These are phyloP conservation scores for Fusarium tjaetaba DNA, from an alignment of 2,329 filamentous ascomycete species.

Conservation along the genomic window DNA sequence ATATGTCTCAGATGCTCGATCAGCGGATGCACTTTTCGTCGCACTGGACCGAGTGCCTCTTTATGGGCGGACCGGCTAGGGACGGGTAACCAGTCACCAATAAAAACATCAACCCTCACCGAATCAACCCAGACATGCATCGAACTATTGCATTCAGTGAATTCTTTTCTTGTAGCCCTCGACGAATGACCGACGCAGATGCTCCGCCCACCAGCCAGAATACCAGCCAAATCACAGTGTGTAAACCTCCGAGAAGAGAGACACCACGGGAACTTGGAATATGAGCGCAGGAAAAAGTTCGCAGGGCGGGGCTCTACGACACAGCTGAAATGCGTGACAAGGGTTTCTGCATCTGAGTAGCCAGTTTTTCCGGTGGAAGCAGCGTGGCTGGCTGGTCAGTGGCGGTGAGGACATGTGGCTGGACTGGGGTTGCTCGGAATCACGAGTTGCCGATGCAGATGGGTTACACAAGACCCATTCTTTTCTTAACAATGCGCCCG, in stretches of 20 bases:
- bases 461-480: not conserved
- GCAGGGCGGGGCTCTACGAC: not conserved
- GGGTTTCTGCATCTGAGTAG: too few relatives aligned
- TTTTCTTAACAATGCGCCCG: not conserved
- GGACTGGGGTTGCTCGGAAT: not conserved
- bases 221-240: fast-evolving
- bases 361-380: too few relatives aligned
- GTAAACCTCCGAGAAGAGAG: not conserved
- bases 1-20: not conserved
- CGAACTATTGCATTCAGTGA: not conserved
- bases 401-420: not conserved
- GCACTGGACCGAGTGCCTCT: too few relatives aligned
- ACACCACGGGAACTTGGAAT: too few relatives aligned
- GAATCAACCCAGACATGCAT: not conserved
- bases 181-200: not conserved
- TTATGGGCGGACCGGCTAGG: fast-evolving
- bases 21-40: fast-evolving
- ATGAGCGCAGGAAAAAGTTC: not conserved
- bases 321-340: not conserved
- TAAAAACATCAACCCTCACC: not conserved
- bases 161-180: too few relatives aligned
- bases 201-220: too few relatives aligned
- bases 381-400: not conserved
- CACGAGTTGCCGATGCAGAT: not conserved
- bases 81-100: too few relatives aligned